A percentile compares a stretch with the other conserved stretches of the same genome.
phyloP scores from a whole-genome alignment of 371 early-diverging fungal genomes.

The Apophysomyces ossiformis region DNA sequence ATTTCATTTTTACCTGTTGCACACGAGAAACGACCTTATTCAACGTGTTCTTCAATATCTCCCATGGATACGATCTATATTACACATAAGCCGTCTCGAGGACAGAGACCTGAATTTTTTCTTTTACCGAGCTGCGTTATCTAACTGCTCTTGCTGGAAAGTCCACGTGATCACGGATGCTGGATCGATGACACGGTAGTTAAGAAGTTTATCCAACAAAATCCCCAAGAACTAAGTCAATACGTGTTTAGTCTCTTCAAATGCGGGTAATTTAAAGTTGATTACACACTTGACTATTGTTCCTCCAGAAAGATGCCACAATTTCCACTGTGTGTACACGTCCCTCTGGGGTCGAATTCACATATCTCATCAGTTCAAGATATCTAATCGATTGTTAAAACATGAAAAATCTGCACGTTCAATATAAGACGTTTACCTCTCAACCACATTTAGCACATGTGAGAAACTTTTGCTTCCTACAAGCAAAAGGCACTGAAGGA shows the following conservation, averaged over 20 bases:
- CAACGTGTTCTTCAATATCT: slow-evolving; percentile 78
- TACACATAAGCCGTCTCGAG: background rate
- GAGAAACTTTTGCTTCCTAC: slow-evolving; percentile 93
- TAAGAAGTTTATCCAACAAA: slow-evolving; percentile 87
- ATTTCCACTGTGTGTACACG: slow-evolving; percentile 75
- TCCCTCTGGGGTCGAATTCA: slow-evolving; percentile 63
- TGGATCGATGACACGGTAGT: slow-evolving; percentile 91
- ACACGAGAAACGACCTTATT: slow-evolving; percentile 85
- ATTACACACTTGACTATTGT: slow-evolving; percentile 68
- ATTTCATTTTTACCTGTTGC: slow-evolving; percentile 67
- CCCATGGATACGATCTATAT: slow-evolving; percentile 71
- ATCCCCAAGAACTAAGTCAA: slow-evolving; percentile 77
- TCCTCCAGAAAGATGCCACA: slow-evolving; percentile 82
- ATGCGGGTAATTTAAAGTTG: background rate
- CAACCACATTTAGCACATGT: slow-evolving; percentile 89
- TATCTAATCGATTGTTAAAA: slow-evolving; percentile 49
- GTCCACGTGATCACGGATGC: slow-evolving; percentile 79
- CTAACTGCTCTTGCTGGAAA: slow-evolving; percentile 62
- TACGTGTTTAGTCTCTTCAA: slow-evolving; percentile 6
- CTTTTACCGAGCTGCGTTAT: slow-evolving; percentile 55
- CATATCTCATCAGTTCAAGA: slow-evolving; percentile 65
- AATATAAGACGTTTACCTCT: slow-evolving; percentile 55
- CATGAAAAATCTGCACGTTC: background rate
- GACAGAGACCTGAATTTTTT: background rate
- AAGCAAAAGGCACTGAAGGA: slow-evolving; percentile 81